A percentile compares a stretch with the other conserved stretches of the same genome.
These are phyloP conservation scores for Diaporthe longicolla DNA, from an alignment of 2,329 filamentous ascomycete genomes.

Conservation along the genomic window DNA sequence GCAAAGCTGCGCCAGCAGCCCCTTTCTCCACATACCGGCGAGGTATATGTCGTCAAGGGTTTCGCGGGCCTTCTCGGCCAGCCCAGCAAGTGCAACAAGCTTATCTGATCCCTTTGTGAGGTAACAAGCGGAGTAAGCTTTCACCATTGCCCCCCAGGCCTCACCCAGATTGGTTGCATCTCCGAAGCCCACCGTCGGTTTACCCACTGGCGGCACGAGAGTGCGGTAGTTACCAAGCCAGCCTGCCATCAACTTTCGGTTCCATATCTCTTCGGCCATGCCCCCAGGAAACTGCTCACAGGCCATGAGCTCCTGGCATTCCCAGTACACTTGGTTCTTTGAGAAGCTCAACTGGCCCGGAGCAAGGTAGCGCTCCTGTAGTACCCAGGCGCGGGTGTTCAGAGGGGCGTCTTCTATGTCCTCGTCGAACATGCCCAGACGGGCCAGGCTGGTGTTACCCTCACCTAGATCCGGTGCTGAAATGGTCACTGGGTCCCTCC, in stretches of 20 bases:
- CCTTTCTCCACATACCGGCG: background rate
- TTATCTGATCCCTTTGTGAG: background rate
- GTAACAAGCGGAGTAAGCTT: background rate
- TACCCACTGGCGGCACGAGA: background rate
- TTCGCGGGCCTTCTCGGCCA: background rate
- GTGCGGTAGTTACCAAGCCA: background rate
- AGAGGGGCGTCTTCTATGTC: background rate
- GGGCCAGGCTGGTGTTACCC: background rate
- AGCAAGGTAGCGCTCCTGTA: constrained; percentile 46
- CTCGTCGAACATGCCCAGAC: background rate
- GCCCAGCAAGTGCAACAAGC: background rate
- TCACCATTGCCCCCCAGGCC: background rate
- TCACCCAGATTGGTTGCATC: background rate
- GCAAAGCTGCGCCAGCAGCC: background rate
- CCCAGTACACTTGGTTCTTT: constrained; percentile 43
- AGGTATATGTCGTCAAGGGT: background rate
- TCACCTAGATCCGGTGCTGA: background rate
- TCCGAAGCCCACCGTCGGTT: background rate
- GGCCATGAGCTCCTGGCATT: constrained; percentile 39
- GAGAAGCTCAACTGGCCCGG: constrained; percentile 44
- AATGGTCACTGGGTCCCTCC: background rate
- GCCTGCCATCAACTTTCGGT: background rate
- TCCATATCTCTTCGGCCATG: background rate
- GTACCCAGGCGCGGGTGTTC: constrained; percentile 45
- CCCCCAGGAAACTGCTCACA: background rate